These are phyloP conservation scores for Entomophthora muscae DNA, from an alignment of 371 early-diverging fungal species.

Conservation along the genomic window DNA sequence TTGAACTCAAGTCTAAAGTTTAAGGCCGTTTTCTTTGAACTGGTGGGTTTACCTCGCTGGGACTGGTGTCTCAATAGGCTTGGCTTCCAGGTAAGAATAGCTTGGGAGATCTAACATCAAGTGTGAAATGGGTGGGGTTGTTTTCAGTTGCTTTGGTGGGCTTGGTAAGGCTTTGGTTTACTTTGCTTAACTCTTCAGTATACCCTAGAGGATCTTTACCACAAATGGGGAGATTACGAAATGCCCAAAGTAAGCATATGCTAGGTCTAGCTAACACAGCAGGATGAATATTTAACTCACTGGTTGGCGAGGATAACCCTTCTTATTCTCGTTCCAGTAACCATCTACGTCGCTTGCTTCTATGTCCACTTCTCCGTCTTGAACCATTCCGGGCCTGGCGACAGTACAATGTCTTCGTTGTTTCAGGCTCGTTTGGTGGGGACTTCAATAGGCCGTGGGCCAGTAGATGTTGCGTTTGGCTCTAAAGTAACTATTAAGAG, in stretches of 20 bases:
- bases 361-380: constrained; percentile 83
- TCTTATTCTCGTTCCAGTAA: constrained; percentile 73
- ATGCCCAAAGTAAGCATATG: constrained; percentile 30
- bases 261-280: constrained; percentile 3
- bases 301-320: constrained; percentile 61
- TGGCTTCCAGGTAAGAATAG: constrained; percentile 43
- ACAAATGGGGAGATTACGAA: constrained; percentile 70
- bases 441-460: constrained; percentile 58
- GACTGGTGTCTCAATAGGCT: constrained; percentile 85
- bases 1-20: not conserved
- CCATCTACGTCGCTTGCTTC: constrained; percentile 82
- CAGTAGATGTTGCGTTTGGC: constrained; percentile 85
- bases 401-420: constrained; percentile 95
- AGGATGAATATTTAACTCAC: constrained; percentile 48
- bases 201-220: constrained; percentile 89
- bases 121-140: constrained; percentile 99
- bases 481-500: constrained; percentile 83
- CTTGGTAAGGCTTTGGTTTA: constrained; percentile 23
- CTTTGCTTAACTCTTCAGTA: constrained; percentile 19
- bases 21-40: constrained; percentile 51
- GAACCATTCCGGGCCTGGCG: constrained; percentile 78
- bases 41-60: constrained; percentile 82
- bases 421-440: constrained; percentile 93
- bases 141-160: constrained; percentile 93
- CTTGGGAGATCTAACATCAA: constrained; percentile 14